Base-by-base conservation (phyloP, 2,329 filamentous ascomycete species). In the Berkeleyomyces rouxiae region DNA sequence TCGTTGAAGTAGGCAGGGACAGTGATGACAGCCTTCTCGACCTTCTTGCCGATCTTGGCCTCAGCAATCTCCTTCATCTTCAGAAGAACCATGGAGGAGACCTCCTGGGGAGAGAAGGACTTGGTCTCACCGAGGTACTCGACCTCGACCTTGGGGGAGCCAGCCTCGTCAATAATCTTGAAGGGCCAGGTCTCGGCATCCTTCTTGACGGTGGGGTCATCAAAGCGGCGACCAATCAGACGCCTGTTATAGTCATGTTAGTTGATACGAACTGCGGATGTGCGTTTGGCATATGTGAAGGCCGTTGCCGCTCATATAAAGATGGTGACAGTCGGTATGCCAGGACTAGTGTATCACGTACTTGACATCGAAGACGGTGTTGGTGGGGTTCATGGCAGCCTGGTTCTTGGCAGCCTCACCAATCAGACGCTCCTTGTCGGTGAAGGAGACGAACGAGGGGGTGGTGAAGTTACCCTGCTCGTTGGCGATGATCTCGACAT, bases 61-160 rank as follows among this genome's bases (percentile, higher is more conserved):
- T 99, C 93, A 72, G 93, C 93, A 75, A 96, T 90, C 79, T 99
- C 93, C 84, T 96, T 95, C 92, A 97, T 96, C 92, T 99, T 99
- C 79, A 83, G 86, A 70, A 99, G 84, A 69, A 99, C 89, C 93
- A 99, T 99, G 74, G 93, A 88, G 67, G 93, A 99, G 77, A 99
- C 93, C 79, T 99, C 93, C 81, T 99, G 92, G 66, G 93, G 89
- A 60, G 91, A 95, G 84, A 99, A 99, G 68, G 81, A 85, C 87
- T 97, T 96, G 75, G 80, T 89, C 83, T 95, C 90, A 71, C 86
- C 87, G 68, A 97, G 85, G 80, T 97, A 97, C 75, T 96, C 83
- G 68, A 99, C 93, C 82, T 96, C 80, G 70, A 99, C 90, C 76
- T 89, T 84, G 70, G 93, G 93, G 81, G 84, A 89, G 74, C 88